Percentiles rank a stretch among this genome's conserved stretches.
Evolutionary conservation across 2,329 filamentous ascomycete species (phyloP).

Genomic region (Conoideocrella luteorostrata): DNA sequence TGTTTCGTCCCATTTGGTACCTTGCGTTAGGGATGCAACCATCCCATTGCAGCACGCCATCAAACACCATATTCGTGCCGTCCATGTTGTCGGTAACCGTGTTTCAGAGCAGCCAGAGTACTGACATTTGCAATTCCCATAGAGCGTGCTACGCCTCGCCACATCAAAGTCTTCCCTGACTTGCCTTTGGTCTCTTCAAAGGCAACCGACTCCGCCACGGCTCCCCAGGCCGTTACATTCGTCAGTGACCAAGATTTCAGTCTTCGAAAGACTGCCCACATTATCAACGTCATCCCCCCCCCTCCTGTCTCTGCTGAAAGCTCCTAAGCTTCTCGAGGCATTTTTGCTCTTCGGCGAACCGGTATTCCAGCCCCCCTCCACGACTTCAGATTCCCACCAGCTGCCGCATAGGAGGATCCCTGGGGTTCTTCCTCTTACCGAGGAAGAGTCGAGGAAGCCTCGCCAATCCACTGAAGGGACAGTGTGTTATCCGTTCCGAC

Average conservation of each 20-base stretch:
- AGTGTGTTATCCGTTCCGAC: conserved; percentile 90
- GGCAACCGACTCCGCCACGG: conserved; percentile 53
- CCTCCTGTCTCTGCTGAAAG: conserved; percentile 42
- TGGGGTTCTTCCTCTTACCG: conserved; percentile 97
- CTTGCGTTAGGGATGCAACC: neutral
- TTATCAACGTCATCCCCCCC: conserved; percentile 60
- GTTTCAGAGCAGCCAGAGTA: neutral
- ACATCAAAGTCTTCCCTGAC: conserved; percentile 13
- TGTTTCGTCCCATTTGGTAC: neutral
- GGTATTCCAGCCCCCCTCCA: conserved; percentile 39
- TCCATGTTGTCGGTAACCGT: neutral
- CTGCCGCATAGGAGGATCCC: conserved; percentile 99
- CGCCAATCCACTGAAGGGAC: conserved; percentile 85
- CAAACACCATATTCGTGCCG: neutral
- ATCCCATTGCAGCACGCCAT: neutral
- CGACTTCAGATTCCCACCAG: conserved; percentile 63
- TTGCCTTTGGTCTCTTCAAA: conserved; percentile 64
- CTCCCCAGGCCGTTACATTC: conserved; percentile 54
- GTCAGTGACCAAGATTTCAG: conserved; percentile 66
- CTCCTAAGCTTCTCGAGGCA: conserved; percentile 43
- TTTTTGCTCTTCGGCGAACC: conserved; percentile 45
- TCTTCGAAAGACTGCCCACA: conserved; percentile 57
- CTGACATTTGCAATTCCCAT: conserved; percentile 3
- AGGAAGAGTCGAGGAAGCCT: conserved; percentile 99
- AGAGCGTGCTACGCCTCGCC: neutral